phyloP scores from a whole-genome alignment of 208 protist genomes.

The Acanthamoeba triangularis region DNA sequence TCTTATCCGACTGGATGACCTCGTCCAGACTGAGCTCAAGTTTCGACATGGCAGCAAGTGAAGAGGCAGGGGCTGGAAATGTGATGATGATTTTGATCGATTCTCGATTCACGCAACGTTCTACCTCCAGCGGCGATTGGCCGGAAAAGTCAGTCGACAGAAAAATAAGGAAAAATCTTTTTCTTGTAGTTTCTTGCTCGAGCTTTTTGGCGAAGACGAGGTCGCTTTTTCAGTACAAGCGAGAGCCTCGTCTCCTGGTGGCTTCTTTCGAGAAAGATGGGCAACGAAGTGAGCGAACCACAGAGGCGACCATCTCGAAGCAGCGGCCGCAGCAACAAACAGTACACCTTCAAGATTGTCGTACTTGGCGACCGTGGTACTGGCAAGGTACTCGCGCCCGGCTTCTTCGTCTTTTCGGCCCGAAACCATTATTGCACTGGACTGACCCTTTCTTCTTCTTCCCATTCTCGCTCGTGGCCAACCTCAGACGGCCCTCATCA shows the following conservation, averaged over 20 bases:
- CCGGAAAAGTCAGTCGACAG: too few species aligned
- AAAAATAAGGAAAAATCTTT: neutral
- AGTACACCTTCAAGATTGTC: constrained; percentile 43
- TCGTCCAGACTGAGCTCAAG: constrained; percentile 21
- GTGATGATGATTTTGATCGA: neutral
- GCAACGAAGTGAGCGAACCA: constrained; percentile 51
- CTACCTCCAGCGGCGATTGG: neutral
- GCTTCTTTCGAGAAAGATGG: neutral
- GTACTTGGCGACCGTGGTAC: neutral
- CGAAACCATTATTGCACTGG: neutral
- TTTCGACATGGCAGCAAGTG: neutral
- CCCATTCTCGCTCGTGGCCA: neutral
- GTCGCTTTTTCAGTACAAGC: neutral
- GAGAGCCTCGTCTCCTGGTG: neutral
- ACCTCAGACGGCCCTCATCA: constrained; percentile 28
- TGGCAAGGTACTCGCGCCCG: neutral
- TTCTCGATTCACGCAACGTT: neutral
- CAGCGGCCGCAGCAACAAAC: neutral
- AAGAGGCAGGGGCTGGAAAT: neutral
- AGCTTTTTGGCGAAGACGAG: neutral
- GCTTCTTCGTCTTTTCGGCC: neutral
- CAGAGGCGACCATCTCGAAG: neutral
- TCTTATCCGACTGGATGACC: neutral
- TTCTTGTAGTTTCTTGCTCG: neutral
- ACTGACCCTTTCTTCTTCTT: neutral